These are phyloP conservation scores for Zygosaccharomyces kombuchaensis DNA, from an alignment of 805 yeast genomes.

Conservation along the genomic window DNA sequence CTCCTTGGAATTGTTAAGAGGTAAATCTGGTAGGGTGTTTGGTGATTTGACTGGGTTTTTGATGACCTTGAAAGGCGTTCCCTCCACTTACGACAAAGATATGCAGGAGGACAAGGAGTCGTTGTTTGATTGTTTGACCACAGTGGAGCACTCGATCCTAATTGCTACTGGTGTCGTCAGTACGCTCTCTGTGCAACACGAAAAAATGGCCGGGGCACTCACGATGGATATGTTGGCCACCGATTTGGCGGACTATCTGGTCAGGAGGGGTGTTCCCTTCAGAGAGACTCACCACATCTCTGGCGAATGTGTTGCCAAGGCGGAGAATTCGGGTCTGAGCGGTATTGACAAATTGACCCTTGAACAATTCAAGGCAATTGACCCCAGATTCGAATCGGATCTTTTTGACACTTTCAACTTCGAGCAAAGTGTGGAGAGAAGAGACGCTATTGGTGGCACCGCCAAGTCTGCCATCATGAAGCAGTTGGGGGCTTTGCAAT, in stretches of 20 bases:
- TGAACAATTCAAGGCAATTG: constrained; percentile 76
- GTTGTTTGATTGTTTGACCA: constrained; percentile 81
- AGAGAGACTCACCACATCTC: constrained; percentile 99
- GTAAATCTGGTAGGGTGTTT: constrained; percentile 95
- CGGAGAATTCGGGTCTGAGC: constrained; percentile 69
- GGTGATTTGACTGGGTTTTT: constrained; percentile 93
- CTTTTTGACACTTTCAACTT: constrained; percentile 84
- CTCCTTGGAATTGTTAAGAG: constrained; percentile 89
- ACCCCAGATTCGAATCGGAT: constrained; percentile 72
- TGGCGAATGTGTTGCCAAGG: constrained; percentile 91
- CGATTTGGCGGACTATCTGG: constrained; percentile 95
- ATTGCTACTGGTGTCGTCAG: constrained; percentile 97
- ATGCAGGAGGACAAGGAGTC: constrained; percentile 99
- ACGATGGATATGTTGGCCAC: constrained; percentile 99
- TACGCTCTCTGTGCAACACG: constrained; percentile 68
- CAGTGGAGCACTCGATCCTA: constrained; percentile 89
- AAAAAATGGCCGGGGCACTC: constrained; percentile 78
- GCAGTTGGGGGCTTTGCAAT: constrained; percentile 49
- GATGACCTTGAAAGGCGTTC: constrained; percentile 95
- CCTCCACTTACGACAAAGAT: constrained; percentile 96
- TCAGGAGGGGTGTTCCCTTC: constrained; percentile 96
- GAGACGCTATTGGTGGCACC: constrained; percentile 96
- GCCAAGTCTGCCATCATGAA: constrained; percentile 83
- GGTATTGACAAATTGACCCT: constrained; percentile 84
- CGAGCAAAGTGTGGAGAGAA: constrained; percentile 92